Evolutionary conservation across 768 basidiomycete genomes (phyloP).

Genomic region (Calocera viscosa): DNA sequence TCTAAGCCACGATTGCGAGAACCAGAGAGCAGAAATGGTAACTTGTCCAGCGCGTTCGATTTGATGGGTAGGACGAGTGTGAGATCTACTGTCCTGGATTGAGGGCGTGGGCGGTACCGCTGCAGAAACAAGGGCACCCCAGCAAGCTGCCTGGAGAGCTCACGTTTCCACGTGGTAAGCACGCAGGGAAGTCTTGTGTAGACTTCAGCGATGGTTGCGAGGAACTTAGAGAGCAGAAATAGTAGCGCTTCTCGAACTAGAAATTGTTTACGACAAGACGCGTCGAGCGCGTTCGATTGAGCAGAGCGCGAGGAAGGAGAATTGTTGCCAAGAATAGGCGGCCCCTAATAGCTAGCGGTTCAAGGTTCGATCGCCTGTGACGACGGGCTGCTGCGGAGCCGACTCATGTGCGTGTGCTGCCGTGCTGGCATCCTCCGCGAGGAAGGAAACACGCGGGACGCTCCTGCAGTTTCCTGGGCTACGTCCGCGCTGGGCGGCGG

Average conservation of each 20-base stretch:
- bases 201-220: no score
- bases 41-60: no score
- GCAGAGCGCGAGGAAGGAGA: background rate
- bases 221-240: no score
- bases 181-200: no score
- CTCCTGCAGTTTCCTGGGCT: background rate
- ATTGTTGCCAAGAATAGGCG: background rate
- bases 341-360: background rate
- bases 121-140: no score
- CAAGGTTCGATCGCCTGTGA: background rate
- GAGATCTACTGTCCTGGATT: no score
- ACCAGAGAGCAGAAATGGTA: no score
- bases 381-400: constrained; percentile 1
- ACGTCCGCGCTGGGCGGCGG: background rate
- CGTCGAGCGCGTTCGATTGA: background rate
- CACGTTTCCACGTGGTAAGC: background rate
- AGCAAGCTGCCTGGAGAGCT: no score
- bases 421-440: background rate
- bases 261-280: background rate
- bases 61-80: no score
- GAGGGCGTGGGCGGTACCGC: no score
- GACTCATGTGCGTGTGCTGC: background rate
- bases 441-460: background rate
- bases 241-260: no score
- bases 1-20: no score